Evolutionary conservation across 495 filamentous ascomycete species (phyloP).

Genomic region (Podospora sp.): DNA sequence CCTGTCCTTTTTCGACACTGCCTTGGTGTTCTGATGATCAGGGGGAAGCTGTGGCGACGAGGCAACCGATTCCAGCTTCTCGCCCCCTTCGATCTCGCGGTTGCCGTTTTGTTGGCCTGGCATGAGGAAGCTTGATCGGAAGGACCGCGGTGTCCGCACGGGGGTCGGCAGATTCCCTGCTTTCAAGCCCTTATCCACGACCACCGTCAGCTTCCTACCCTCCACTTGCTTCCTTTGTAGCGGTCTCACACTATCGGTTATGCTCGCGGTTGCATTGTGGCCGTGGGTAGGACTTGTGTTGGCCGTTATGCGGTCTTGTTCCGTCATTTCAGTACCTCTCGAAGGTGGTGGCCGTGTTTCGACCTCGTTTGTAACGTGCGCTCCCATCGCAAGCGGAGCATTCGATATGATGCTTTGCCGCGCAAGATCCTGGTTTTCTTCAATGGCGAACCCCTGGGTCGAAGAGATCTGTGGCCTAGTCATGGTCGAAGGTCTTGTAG

Average conservation of each 20-base stretch:
- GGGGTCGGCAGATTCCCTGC: slow-evolving; percentile 53
- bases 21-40: slow-evolving; percentile 29
- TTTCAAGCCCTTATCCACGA: slow-evolving; percentile 58
- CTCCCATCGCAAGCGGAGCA: slow-evolving; percentile 42
- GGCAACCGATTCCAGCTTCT: slow-evolving; percentile 73
- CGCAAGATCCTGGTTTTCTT: slow-evolving; percentile 37
- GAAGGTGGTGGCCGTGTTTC: slow-evolving; percentile 66
- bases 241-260: slow-evolving; percentile 74
- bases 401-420: slow-evolving; percentile 54
- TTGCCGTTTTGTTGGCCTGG: slow-evolving; percentile 55
- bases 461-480: slow-evolving; percentile 38
- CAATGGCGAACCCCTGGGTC: slow-evolving; percentile 36
- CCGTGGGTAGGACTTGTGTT: slow-evolving; percentile 74
- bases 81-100: slow-evolving; percentile 62
- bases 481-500: slow-evolving; percentile 44
- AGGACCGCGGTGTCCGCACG: slow-evolving; percentile 70
- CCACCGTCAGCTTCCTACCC: slow-evolving; percentile 57
- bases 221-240: slow-evolving; percentile 61
- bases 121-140: slow-evolving; percentile 67
- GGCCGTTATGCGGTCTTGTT: slow-evolving; percentile 66
- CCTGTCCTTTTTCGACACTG: slow-evolving; percentile 31
- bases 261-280: slow-evolving; percentile 64
- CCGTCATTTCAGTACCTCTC: slow-evolving; percentile 78
- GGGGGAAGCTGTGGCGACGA: slow-evolving; percentile 69
- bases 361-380: slow-evolving; percentile 50